Percentiles rank a stretch among this genome's conserved stretches.
Conservation (phyloP, 176 grass and related monocot species). For the Musa schizocarpa region DNA sequence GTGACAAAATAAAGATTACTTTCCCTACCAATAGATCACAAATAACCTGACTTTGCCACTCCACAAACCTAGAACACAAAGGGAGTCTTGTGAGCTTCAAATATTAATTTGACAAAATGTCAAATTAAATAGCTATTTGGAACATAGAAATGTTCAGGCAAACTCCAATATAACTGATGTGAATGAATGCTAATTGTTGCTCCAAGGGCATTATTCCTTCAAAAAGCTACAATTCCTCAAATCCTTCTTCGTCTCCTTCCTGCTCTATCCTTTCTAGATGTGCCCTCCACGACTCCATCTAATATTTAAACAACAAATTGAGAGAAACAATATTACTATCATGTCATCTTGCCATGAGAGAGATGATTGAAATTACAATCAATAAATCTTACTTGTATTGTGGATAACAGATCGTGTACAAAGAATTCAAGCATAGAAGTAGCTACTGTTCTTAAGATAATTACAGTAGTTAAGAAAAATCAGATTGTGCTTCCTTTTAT, state of each 20-base stretch:
- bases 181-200: background rate
- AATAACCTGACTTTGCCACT: no score
- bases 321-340: background rate
- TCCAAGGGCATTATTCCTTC: no score
- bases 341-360: background rate
- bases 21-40: no score
- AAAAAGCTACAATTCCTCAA: constrained; percentile 16
- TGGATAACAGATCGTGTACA: no score
- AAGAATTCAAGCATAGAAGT: no score
- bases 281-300: constrained; percentile 23
- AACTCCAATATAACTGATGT: background rate
- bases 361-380: background rate
- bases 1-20: no score
- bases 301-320: background rate
- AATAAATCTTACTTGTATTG: background rate
- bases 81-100: no score
- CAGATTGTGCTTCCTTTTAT: background rate
- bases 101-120: no score
- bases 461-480: background rate
- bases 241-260: constrained; percentile 29
- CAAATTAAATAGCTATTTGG: no score
- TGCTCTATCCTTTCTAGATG: constrained; percentile 25
- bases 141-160: background rate
- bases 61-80: no score
- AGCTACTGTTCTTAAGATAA: background rate